Evolutionary conservation across 2,329 filamentous ascomycete species (phyloP), one percentile per base, ranked within the genome.

Genomic region (Fusarium sp.): DNA sequence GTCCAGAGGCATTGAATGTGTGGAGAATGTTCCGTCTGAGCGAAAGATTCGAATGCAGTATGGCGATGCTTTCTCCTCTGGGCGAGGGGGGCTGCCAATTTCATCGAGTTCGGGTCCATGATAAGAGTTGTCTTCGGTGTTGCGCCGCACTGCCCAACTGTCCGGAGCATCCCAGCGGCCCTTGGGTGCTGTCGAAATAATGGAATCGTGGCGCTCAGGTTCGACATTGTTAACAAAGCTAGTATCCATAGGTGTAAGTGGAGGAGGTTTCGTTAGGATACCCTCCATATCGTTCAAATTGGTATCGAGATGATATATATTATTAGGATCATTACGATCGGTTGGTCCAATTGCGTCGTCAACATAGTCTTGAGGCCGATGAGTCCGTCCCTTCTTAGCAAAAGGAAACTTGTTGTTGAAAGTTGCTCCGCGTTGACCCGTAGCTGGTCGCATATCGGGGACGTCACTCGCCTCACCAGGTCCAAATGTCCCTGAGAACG

Each of bases 21-120:
- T 98, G 10, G 94, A 93, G 83, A 98, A 99, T 0, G 96, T 98
- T 30, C 92, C 94, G 79, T 99, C 95, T 12, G 92, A 92, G 66
- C 95, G 91, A 84, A 99, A 99, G 40, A 99, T 93, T 37, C 96
- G 93, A 78, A 99, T 96, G 79, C 95, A 98, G 80, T 95, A 98
- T 35, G 92, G 90, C 18, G 88, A 86, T 33, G 89, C 86, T 77
- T 93, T 93, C 79, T 95, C 92, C 60, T 95, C 92, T 4, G 91
- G 88, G 53, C 89, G 88, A 10, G 89, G 86, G n/a, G 89, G 87
- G 54, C 89, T 88, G 49, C 89, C 90, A 32, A 87, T 84, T 59
- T 95, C 92, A 69, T 94, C 92, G 17, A 88, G 84, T 61, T 94
- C 92, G 3, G 85, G 83, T 7, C 79, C 82, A 73, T 84, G 87